Conservation (phyloP, 352 stramenopile genomes). For the Pythium plurisporium region DNA sequence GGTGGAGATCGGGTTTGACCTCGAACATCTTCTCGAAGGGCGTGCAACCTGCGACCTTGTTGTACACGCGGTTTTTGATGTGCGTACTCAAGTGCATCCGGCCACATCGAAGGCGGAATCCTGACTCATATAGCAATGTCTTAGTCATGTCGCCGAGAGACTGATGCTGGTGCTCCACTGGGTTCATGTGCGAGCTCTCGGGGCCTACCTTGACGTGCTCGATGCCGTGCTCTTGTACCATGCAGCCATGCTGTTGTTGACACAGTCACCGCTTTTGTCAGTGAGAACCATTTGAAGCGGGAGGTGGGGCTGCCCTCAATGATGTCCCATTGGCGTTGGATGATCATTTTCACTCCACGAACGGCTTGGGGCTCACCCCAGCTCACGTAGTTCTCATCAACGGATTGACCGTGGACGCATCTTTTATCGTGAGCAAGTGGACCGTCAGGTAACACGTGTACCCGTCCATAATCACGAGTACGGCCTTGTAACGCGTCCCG, state of each 20-base stretch:
- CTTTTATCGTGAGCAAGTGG: background rate
- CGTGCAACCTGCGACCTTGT: background rate
- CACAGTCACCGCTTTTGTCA: conserved; percentile 1
- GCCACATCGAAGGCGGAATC: background rate
- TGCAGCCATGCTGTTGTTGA: background rate
- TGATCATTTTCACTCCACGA: background rate
- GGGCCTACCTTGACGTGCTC: conserved; percentile 13
- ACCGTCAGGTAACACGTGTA: background rate
- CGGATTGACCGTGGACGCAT: background rate
- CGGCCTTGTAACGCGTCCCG: background rate
- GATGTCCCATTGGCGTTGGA: background rate
- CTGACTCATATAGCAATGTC: background rate
- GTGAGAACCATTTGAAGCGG: background rate
- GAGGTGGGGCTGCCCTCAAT: background rate
- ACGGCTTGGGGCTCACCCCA: conserved; percentile 1
- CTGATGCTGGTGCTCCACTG: conserved; percentile 1
- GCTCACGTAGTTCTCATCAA: background rate
- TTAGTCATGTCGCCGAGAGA: background rate
- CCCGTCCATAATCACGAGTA: conserved; percentile 2
- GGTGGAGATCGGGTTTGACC: background rate
- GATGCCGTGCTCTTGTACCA: background rate
- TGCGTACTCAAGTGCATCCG: background rate
- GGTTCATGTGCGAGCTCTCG: conserved; percentile 15
- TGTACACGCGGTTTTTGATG: conserved; percentile 10
- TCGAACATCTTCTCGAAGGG: conserved; percentile 10